Base-by-base conservation (phyloP, 805 yeast species). In the Myxozyma geophila region DNA sequence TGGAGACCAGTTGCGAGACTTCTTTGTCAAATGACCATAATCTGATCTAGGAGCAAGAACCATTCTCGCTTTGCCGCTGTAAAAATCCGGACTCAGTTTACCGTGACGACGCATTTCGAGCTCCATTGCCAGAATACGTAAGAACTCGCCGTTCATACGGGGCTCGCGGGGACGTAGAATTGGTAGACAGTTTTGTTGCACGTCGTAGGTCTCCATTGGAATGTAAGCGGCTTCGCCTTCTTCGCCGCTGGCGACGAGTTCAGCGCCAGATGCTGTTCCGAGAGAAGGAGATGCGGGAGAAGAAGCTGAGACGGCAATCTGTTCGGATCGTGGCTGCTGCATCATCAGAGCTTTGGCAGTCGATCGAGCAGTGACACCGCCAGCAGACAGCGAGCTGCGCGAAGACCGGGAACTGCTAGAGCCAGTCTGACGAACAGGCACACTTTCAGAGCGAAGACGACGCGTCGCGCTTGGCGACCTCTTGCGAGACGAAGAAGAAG, bases 51-150 rank as follows among this genome's bases (percentile, higher is more conserved):
- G 76, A 36, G 71, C 72, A 43, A 73, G 62, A 41, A 73, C 59
- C 77, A 73, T 73, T 39, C 69, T 68, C 13, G 76, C 76, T 44
- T 73, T 70, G 19, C 76, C 76, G 23, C 58, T 47, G 49, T 60
- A 69, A 56, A 73, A 74, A 51, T 67, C 73, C 9, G 69, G 69
- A 57, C 74, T 73, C 33, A 75, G 68, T 60, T 76, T 76, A 36
- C 77, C 78, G 53, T 70, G 64, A 35, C 64, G 62, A 35, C 76
- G 70, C 78, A 75, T 75, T 41, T 70, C 64, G 36, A 71, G 67
- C 59, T 75, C 78, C 49, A 75, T 64, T 2, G 78, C 78, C 43
- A 72, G 68, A 23, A 75, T 62, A 13, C 77, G 74, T 49, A 74
- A 69, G 59, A 74, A 75, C 37, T 72, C 72, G 21, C 76, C 71